These are phyloP conservation scores for Pseudotsuga menziesii DNA, from an alignment of 75 land plant genomes.

Conservation along the genomic window DNA sequence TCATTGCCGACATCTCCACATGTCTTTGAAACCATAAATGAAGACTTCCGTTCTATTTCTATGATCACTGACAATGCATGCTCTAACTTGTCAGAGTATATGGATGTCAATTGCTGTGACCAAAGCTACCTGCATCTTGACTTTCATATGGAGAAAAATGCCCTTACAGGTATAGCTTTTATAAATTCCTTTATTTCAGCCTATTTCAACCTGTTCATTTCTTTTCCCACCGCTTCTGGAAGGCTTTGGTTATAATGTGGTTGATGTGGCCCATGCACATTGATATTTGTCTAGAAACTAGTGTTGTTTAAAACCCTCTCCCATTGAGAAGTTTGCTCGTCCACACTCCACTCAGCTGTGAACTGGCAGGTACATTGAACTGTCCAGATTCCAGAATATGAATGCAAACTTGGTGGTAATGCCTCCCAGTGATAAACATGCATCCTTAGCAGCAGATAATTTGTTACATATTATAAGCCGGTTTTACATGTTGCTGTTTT, in stretches of 20 bases:
- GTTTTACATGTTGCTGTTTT: neutral
- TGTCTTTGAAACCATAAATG: constrained; percentile 12
- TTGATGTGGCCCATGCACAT: neutral
- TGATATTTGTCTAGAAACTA: neutral
- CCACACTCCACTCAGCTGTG: neutral
- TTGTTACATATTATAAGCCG: neutral
- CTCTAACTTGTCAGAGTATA: constrained; percentile 17
- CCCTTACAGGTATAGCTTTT: constrained; percentile 26
- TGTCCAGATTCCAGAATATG: neutral
- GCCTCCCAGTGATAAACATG: neutral
- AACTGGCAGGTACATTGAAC: neutral
- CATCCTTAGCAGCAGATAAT: neutral
- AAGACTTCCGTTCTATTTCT: constrained; percentile 6
- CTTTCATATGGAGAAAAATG: constrained; percentile 27
- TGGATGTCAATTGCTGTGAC: constrained; percentile 21
- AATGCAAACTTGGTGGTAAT: constrained; percentile 3
- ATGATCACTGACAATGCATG: constrained; percentile 24
- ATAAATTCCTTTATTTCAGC: constrained; percentile 5
- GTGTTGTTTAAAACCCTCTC: neutral
- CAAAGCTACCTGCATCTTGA: constrained; percentile 33
- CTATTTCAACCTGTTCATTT: constrained; percentile 12
- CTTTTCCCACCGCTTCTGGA: constrained; percentile 4
- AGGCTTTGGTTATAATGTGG: neutral
- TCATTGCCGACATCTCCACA: constrained; percentile 19
- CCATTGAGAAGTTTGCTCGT: neutral